These are phyloP conservation scores for Fusarium euwallaceae DNA, from an alignment of 2,329 filamentous ascomycete genomes.

Conservation along the genomic window DNA sequence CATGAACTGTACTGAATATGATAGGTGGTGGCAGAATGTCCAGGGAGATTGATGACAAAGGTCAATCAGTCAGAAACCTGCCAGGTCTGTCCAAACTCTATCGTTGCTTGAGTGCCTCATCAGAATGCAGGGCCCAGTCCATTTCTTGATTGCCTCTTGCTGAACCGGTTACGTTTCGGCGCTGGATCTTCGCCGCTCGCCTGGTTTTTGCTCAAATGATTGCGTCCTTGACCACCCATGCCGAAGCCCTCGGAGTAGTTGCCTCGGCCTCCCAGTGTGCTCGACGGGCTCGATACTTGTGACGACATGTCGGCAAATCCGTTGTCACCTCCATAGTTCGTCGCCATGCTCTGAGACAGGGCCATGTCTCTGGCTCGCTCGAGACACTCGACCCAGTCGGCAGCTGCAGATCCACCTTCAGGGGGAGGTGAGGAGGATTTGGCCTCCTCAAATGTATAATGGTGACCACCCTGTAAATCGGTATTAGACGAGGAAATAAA, in stretches of 20 bases:
- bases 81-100: conserved; percentile 24
- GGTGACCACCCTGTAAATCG: conserved; percentile 79
- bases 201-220: conserved; percentile 72
- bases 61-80: conserved; percentile 19
- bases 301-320: conserved; percentile 78
- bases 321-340: conserved; percentile 76
- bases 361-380: conserved; percentile 90
- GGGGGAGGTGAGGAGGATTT: conserved; percentile 71
- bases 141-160: conserved; percentile 93
- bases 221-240: conserved; percentile 65
- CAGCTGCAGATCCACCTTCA: conserved; percentile 76
- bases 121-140: conserved; percentile 91
- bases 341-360: conserved; percentile 76
- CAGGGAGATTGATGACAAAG: conserved; percentile 29
- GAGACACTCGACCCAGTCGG: conserved; percentile 93
- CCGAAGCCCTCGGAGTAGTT: conserved; percentile 65
- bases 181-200: conserved; percentile 65
- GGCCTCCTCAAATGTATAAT: conserved; percentile 94
- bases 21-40: conserved; percentile 41
- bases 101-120: conserved; percentile 30
- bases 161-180: conserved; percentile 78
- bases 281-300: conserved; percentile 80
- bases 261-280: conserved; percentile 74
- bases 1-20: conserved; percentile 44
- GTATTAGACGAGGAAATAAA: background rate